These are phyloP conservation scores for Colletotrichum tabaci DNA, from an alignment of 2,329 filamentous ascomycete genomes.

Conservation along the genomic window DNA sequence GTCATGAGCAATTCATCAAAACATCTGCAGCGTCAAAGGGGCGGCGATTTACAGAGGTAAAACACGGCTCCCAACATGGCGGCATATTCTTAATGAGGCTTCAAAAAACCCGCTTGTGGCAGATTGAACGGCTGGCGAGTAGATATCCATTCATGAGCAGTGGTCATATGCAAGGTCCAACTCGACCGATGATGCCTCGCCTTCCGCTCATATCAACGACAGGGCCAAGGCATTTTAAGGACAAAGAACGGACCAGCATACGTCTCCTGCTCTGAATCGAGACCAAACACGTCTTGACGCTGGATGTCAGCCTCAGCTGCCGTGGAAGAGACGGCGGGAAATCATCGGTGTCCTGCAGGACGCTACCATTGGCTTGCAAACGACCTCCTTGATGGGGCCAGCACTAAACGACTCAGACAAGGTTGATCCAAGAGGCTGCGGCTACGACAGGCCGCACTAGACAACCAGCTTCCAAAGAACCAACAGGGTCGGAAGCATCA, in stretches of 20 bases:
- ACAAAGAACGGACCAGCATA: slow-evolving; percentile 11
- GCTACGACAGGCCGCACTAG: slow-evolving; percentile 30
- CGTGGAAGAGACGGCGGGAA: slow-evolving; percentile 14
- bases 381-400: slow-evolving; percentile 7
- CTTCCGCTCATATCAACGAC: slow-evolving; percentile 16
- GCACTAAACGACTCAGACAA: slow-evolving; percentile 23
- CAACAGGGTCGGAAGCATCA: slow-evolving; percentile 10
- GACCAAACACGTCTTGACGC: slow-evolving; percentile 15
- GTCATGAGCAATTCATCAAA: slow-evolving; percentile 36
- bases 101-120: slow-evolving; percentile 4
- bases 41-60: slow-evolving; percentile 11
- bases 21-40: slow-evolving; percentile 35
- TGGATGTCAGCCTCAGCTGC: slow-evolving; percentile 11
- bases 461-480: slow-evolving; percentile 18
- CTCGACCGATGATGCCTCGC: slow-evolving; percentile 2
- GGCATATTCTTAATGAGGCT: background rate
- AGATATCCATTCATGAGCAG: slow-evolving; percentile 13
- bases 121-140: slow-evolving; percentile 18
- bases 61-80: background rate
- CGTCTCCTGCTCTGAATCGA: slow-evolving; percentile 18
- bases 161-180: slow-evolving; percentile 7
- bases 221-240: background rate
- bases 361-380: slow-evolving; percentile 3
- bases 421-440: slow-evolving; percentile 34
- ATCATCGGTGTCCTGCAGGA: slow-evolving; percentile 19